Base-by-base conservation (phyloP, 1,284 basidiomycete genomes). In the Inonotus hispidus region DNA sequence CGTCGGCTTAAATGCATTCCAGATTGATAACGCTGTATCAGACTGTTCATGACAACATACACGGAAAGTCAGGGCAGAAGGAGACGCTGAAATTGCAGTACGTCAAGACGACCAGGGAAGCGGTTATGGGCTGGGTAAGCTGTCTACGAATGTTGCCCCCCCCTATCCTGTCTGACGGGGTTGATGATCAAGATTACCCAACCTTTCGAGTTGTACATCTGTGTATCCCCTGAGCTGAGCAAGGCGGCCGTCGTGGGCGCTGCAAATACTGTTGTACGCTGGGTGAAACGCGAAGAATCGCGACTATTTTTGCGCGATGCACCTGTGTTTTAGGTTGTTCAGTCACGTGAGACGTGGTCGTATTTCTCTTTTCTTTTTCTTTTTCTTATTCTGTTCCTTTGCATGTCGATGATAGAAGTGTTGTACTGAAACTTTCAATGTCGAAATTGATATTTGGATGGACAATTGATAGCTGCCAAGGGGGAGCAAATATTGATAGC, bases 121-220 rank as follows among this genome's bases (percentile, higher is more conserved):
- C 88, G 55, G 85, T 97, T 37, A 84, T 98, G 77, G 95, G 90
- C 53, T 93, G 92, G 92, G 92, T 93, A 69, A 62, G 85, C 64
- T 25, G 49, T 63, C 11, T 45, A 50, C 37, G n/a, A 41, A 14
- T 13, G 50, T 37, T 37, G 39, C 3, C 39, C 50, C 64, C 60
- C 19, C 56, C 59, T 38, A 25, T 1, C 7, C 29, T 19, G 25
- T 35, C 43, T 56, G n/a, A 38, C n/a, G 4, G 8, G 23, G 14
- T 25, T 21, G 16, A 32, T 23, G 21, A 39, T 53, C 29, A 59
- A 97, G 95, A 90, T 95, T 64, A 98, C 95, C 0, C 87, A 92
- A 67, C 87, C 88, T 0, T 98, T 98, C 69, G 95, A 98, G 72
- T 74, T 99, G 21, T 98, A 98, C 71, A 73, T 98, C 56, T 79